Conservation (phyloP, 768 basidiomycete genomes). For the Jaapia argillacea region DNA sequence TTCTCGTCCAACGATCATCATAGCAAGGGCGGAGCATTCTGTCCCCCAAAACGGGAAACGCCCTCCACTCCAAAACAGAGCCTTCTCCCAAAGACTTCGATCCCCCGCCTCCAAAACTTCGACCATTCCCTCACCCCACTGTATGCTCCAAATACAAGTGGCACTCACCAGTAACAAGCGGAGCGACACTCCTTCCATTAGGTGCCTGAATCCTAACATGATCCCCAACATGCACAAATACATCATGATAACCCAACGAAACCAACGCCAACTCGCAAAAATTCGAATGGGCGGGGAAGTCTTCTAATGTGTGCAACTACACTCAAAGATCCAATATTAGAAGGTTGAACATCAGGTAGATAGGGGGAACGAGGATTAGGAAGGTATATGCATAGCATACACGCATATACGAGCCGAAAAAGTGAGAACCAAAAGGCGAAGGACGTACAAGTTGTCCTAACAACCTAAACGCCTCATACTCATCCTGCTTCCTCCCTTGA, state of each 20-base stretch:
- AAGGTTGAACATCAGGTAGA: not conserved
- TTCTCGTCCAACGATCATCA: constrained; percentile 15
- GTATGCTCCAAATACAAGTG: too few relatives aligned
- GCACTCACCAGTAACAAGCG: constrained; percentile 68
- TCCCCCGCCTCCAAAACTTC: too few relatives aligned
- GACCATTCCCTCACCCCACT: constrained; percentile 3
- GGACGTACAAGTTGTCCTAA: constrained; percentile 55
- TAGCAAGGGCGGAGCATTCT: too few relatives aligned
- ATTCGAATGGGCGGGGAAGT: constrained; percentile 85
- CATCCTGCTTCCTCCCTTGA: constrained; percentile 49
- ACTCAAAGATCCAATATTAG: not conserved
- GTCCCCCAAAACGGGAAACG: constrained; percentile 15
- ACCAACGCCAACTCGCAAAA: constrained; percentile 81
- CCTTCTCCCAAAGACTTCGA: too few relatives aligned
- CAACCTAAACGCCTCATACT: constrained; percentile 73
- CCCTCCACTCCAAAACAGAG: too few relatives aligned
- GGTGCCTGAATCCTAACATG: constrained; percentile 66
- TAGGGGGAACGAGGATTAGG: too few relatives aligned
- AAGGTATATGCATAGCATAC: too few relatives aligned
- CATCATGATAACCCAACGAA: constrained; percentile 59
- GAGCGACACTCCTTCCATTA: constrained; percentile 66
- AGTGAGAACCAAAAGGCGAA: too few relatives aligned
- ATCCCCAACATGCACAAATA: constrained; percentile 86
- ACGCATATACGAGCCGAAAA: too few relatives aligned
- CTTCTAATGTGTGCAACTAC: constrained; percentile 77